These are phyloP conservation scores for Tolypocladium album DNA, from an alignment of 2,329 filamentous ascomycete genomes.

Conservation along the genomic window DNA sequence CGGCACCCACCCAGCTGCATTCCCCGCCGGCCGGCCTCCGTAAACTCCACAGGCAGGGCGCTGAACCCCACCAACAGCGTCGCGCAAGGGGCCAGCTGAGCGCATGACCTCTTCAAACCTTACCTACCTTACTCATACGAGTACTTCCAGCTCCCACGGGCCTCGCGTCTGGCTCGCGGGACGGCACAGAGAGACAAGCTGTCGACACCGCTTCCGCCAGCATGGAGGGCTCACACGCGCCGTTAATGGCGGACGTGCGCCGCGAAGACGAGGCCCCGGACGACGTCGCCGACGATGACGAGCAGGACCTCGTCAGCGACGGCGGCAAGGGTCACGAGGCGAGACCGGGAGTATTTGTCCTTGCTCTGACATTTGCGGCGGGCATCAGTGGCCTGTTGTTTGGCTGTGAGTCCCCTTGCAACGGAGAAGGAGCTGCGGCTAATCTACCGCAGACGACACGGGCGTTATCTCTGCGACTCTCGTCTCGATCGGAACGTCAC, in stretches of 20 bases:
- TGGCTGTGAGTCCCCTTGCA: slow-evolving; percentile 42
- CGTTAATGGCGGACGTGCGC: slow-evolving; percentile 22
- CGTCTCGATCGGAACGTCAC: slow-evolving; percentile 49
- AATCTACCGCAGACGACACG: slow-evolving; percentile 43
- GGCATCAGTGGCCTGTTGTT: slow-evolving; percentile 59
- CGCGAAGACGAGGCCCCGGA: slow-evolving; percentile 19
- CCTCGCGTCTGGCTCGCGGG: neutral
- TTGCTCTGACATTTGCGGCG: slow-evolving; percentile 52
- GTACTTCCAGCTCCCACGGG: neutral
- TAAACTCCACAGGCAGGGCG: neutral
- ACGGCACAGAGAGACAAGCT: neutral
- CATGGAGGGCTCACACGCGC: slow-evolving; percentile 27
- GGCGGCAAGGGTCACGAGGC: slow-evolving; percentile 16
- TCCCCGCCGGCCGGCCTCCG: neutral
- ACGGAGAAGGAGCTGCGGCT: slow-evolving; percentile 1
- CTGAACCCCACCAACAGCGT: neutral
- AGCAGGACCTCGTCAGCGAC: slow-evolving; percentile 9
- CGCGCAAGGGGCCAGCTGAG: no score
- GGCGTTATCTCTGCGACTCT: slow-evolving; percentile 60
- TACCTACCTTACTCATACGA: neutral
- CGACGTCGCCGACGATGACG: slow-evolving; percentile 14
- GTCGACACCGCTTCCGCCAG: neutral
- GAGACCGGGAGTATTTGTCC: slow-evolving; percentile 41
- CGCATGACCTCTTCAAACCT: no score
- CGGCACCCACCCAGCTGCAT: neutral